Percentiles rank a stretch among this genome's conserved stretches.
These are phyloP conservation scores for Leptographium radiaticola DNA, from an alignment of 2,329 filamentous ascomycete species.

Conservation along the genomic window DNA sequence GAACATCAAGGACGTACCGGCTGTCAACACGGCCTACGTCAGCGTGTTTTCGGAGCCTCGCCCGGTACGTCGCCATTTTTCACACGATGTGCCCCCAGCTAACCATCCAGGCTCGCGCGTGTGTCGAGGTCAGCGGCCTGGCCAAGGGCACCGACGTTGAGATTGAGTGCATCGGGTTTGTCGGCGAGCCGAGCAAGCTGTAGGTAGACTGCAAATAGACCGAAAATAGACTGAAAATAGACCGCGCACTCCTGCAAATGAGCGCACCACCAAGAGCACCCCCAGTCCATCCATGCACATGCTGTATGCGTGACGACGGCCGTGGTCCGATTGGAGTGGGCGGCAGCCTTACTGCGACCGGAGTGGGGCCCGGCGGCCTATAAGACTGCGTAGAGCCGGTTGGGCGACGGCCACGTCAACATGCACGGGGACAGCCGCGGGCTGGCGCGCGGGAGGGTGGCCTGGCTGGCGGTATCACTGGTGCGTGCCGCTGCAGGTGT, in stretches of 20 bases:
- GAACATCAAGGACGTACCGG: constrained; percentile 43
- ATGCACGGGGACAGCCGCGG: too few species aligned
- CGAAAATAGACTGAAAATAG: too few species aligned
- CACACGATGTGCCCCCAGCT: neutral
- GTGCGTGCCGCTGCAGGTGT: neutral
- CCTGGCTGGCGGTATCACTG: neutral
- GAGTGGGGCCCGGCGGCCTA: too few species aligned
- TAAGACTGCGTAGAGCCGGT: too few species aligned
- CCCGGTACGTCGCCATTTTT: neutral
- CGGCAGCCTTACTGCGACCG: too few species aligned
- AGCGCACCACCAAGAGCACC: too few species aligned
- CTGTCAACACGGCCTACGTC: constrained; percentile 1
- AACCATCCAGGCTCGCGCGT: neutral
- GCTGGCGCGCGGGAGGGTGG: neutral
- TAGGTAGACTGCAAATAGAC: neutral
- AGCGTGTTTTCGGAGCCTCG: neutral
- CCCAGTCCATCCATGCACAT: too few species aligned
- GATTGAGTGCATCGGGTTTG: constrained; percentile 1
- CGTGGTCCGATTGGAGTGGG: too few species aligned
- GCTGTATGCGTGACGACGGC: too few species aligned
- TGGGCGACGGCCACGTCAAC: too few species aligned
- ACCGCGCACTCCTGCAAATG: too few species aligned
- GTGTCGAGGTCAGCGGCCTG: constrained; percentile 2
- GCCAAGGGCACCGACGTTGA: constrained; percentile 2
- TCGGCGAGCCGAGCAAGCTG: neutral